Evolutionary conservation across 2,329 filamentous ascomycete genomes (phyloP).

Genomic region (Lecanoromycetidae sp.): DNA sequence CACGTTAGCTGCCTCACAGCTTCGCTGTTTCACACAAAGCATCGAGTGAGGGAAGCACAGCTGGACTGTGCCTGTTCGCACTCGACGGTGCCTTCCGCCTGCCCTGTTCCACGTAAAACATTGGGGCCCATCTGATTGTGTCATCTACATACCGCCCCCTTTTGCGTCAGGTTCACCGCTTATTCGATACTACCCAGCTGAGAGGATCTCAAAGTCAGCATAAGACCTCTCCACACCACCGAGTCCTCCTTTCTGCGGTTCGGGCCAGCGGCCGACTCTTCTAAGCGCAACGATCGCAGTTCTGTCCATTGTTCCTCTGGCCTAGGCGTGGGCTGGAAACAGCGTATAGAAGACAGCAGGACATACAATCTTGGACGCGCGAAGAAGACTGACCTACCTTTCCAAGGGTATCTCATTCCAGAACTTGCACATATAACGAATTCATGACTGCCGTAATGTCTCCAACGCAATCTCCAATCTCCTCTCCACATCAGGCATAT

Average conservation of each 20-base stretch:
- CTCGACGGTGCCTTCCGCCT: neutral
- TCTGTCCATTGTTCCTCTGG: neutral
- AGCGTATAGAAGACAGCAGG: neutral
- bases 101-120: neutral
- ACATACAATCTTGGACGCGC: neutral
- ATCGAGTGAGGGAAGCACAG: slow-evolving; percentile 2
- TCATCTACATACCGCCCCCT: neutral
- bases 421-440: neutral
- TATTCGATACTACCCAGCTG: neutral
- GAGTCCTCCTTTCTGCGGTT: neutral
- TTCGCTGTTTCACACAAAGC: too few species aligned
- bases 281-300: neutral
- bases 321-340: neutral
- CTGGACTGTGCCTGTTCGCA: slow-evolving; percentile 13
- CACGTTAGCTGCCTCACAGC: too few species aligned
- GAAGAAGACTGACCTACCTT: neutral
- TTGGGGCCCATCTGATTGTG: slow-evolving; percentile 2
- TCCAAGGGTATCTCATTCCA: neutral
- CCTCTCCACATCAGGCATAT: slow-evolving; percentile 11
- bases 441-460: slow-evolving; percentile 12
- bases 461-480: slow-evolving; percentile 8
- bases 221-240: neutral
- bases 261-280: neutral
- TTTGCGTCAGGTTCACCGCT: neutral
- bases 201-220: neutral